Evolutionary conservation across 2,329 filamentous ascomycete species (phyloP), one percentile per base, ranked within the genome.

Genomic region (Hypoxylon sp.): DNA sequence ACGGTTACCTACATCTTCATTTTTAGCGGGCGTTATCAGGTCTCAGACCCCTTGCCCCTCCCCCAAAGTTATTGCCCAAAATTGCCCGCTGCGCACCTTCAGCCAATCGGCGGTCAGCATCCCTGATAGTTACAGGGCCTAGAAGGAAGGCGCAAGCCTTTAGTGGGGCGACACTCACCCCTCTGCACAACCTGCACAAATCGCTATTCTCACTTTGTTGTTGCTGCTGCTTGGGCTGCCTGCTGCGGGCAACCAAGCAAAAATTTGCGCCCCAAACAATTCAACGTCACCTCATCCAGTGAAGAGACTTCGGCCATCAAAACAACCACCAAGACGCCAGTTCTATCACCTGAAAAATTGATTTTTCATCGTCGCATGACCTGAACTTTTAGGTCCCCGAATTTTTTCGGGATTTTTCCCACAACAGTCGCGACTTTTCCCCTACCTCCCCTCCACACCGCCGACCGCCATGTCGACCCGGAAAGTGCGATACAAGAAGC

Each of bases 401-500:
- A 80, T 87, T 90, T 87, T 89, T 83, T 83, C 74, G 83, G 82
- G 85, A 82, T 77, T 83, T 85, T 86, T 87, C 83, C 84, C 82
- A 80, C 78, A 78, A 78, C 78, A 79, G 77, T 76, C 70, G 69
- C 73, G 67, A 67, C 67, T 75, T 78, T 76, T 75, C 70, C 71
- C 73, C 72, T 64, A 70, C 59, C 69, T 55, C 55, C 72, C 75
- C 71, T 74, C 75, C 55, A 60, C 62, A 63, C 55, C 69, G 69
- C 70, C 65, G 68, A 78, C 77, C 81, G 82, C 78, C 82, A 88
- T 88, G 86, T 85, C 85, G 72, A 86, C 85, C 77, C 82, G 89
- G 80, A 90, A 90, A 81, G 89, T 93, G 78, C 87, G 91, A 78
- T 90, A 92, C 85, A 91, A 93, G 83, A 98, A 98, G 85, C 88